Evolutionary conservation across 306 rosid genomes (phyloP).

Genomic region (Acacia acuminata): DNA sequence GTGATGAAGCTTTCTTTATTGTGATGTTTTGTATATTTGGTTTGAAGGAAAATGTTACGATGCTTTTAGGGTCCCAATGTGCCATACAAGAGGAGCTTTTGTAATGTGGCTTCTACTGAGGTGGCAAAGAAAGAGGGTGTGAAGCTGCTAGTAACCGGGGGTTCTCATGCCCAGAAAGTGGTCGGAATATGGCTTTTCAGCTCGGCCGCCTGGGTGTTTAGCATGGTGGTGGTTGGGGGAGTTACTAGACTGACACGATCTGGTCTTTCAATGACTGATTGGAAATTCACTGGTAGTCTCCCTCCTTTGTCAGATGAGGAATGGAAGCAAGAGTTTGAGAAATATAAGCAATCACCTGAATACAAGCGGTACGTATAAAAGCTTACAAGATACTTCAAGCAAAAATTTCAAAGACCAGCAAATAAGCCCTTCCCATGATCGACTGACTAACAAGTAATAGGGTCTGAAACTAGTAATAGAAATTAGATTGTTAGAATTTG

Average conservation of each 20-base stretch:
- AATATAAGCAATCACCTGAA: constrained; percentile 88
- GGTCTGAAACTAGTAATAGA: background rate
- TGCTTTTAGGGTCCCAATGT: constrained; percentile 49
- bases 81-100: constrained; percentile 49
- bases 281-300: constrained; percentile 78
- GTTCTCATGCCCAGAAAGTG: constrained; percentile 63
- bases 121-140: constrained; percentile 52
- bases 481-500: background rate
- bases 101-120: constrained; percentile 42
- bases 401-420: too few species aligned
- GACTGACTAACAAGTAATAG: background rate
- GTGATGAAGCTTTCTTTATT: background rate
- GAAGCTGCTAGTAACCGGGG: constrained; percentile 74
- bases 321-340: constrained; percentile 75
- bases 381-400: too few species aligned
- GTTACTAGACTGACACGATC: constrained; percentile 82
- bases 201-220: constrained; percentile 92
- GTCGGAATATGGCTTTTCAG: constrained; percentile 94
- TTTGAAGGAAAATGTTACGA: constrained; percentile 20
- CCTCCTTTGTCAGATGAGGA: constrained; percentile 77
- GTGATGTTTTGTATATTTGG: constrained; percentile 5
- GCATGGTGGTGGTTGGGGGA: constrained; percentile 94
- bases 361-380: constrained; percentile 56
- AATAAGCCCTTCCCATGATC: background rate
- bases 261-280: constrained; percentile 96